These are phyloP conservation scores for Diplodia intermedia DNA, from an alignment of 2,329 filamentous ascomycete species.

Conservation along the genomic window DNA sequence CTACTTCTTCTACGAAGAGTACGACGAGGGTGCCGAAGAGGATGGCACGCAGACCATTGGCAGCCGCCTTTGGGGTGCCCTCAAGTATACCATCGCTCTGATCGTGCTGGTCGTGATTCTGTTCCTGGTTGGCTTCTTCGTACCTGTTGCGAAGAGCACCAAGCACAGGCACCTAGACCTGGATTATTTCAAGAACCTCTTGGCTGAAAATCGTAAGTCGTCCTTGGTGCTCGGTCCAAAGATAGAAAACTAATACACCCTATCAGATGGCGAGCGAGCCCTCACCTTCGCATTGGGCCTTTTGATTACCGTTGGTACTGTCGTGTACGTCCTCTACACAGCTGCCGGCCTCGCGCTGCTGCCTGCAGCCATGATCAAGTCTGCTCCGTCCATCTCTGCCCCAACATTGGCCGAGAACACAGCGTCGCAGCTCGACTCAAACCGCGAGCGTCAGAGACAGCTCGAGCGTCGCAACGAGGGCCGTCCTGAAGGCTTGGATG, in stretches of 20 bases:
- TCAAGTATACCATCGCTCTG: constrained; percentile 91
- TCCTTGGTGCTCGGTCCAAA: neutral
- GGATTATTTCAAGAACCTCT: constrained; percentile 87
- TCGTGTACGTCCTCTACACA: constrained; percentile 89
- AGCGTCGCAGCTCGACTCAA: constrained; percentile 80
- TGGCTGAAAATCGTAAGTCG: constrained; percentile 76
- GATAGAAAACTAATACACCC: neutral
- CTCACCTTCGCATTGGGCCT: constrained; percentile 88
- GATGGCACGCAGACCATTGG: constrained; percentile 75
- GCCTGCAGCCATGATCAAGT: constrained; percentile 90
- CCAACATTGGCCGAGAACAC: constrained; percentile 80
- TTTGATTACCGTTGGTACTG: constrained; percentile 83
- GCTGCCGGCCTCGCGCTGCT: constrained; percentile 86
- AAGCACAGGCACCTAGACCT: constrained; percentile 73
- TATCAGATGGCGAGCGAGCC: constrained; percentile 80
- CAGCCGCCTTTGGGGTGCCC: constrained; percentile 78
- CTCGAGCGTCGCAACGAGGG: constrained; percentile 85
- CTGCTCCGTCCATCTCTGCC: constrained; percentile 82
- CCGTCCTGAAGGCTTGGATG: constrained; percentile 73
- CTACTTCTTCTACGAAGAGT: constrained; percentile 98
- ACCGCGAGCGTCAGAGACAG: constrained; percentile 90
- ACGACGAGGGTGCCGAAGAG: constrained; percentile 87
- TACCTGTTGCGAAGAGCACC: constrained; percentile 76
- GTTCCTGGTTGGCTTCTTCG: constrained; percentile 93
- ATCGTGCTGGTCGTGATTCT: constrained; percentile 78